Conservation (phyloP, 345 rosid species). For the Eucalyptus pumila region DNA sequence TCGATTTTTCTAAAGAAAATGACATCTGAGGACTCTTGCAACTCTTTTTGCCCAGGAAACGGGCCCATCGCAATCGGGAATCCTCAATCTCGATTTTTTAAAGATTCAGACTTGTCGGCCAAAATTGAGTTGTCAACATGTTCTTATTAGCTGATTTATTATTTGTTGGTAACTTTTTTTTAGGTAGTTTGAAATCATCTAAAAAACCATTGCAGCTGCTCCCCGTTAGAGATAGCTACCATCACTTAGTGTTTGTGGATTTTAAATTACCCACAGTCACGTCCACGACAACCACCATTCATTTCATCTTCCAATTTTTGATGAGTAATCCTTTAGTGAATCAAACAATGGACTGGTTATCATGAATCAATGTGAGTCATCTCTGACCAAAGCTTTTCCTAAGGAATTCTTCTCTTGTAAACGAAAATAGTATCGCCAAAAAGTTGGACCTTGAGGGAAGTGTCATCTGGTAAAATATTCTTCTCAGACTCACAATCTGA, state of each 20-base stretch:
- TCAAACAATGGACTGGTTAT: not conserved
- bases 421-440: not conserved
- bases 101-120: too few species aligned
- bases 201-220: too few species aligned
- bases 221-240: too few species aligned
- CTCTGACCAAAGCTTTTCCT: not conserved
- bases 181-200: too few species aligned
- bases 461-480: not conserved
- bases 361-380: not conserved
- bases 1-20: too few species aligned
- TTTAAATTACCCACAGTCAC: not conserved
- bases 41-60: too few species aligned
- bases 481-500: not conserved
- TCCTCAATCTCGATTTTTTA: too few species aligned
- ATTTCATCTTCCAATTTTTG: not conserved
- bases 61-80: fast-evolving
- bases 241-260: too few species aligned
- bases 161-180: too few species aligned
- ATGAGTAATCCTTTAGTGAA: not conserved
- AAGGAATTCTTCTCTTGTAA: not conserved
- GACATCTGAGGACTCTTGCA: too few species aligned
- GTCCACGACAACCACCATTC: not conserved
- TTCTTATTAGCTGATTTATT: too few species aligned
- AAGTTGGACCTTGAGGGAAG: not conserved
- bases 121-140: too few species aligned